Evolutionary conservation across 1,284 basidiomycete species (phyloP).

Genomic region (Trametes pubescens): DNA sequence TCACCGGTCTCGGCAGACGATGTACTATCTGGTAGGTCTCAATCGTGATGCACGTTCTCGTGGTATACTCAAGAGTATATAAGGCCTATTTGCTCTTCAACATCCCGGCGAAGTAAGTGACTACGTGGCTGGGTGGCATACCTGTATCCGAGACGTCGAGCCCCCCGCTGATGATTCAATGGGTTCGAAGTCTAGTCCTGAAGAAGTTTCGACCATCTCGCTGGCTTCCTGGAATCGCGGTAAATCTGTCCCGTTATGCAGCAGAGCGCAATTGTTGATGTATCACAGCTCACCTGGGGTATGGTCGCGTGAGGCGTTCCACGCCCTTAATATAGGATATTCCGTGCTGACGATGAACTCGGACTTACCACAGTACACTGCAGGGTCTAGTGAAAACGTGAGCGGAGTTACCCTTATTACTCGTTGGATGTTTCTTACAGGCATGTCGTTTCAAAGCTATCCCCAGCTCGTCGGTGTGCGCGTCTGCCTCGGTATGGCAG

Average conservation of each 20-base stretch:
- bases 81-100: constrained; percentile 71
- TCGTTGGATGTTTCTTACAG: not conserved
- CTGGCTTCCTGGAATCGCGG: constrained; percentile 45
- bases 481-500: constrained; percentile 68
- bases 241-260: constrained; percentile 11
- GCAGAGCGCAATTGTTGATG: not conserved
- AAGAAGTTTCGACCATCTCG: constrained; percentile 46
- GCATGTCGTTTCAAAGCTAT: constrained; percentile 49
- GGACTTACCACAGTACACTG: constrained; percentile 50
- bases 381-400: constrained; percentile 74
- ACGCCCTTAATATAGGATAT: no score
- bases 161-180: not conserved
- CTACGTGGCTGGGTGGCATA: constrained; percentile 44
- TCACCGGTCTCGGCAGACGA: constrained; percentile 55
- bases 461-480: constrained; percentile 66
- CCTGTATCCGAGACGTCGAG: not conserved
- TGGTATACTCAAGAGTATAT: not conserved
- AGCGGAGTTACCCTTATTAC: not conserved
- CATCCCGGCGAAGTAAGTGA: constrained; percentile 68
- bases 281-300: constrained; percentile 39
- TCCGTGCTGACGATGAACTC: no score
- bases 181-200: constrained; percentile 38
- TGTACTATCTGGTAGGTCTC: constrained; percentile 71
- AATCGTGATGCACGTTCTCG: no score
- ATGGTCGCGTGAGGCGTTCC: constrained; percentile 33